Evolutionary conservation across 2,329 filamentous ascomycete species (phyloP).

Genomic region (Fusarium sp.): DNA sequence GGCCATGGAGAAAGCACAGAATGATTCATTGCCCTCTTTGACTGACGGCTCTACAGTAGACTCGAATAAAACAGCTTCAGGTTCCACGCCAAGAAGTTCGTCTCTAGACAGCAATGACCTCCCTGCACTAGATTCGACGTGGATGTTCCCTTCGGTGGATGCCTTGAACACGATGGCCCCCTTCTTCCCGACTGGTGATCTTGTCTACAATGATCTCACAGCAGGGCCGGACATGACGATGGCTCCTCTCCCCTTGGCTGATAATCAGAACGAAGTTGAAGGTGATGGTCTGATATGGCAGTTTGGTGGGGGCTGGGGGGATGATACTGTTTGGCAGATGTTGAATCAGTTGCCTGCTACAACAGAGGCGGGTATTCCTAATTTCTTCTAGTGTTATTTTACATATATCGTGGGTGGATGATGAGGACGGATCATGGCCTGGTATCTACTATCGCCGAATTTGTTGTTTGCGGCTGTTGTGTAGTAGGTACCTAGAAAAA

Average conservation of each 20-base stretch:
- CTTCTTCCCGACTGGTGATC: conserved; percentile 69
- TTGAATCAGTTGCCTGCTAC: conserved; percentile 63
- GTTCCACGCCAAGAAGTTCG: conserved; percentile 36
- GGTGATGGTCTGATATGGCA: conserved; percentile 56
- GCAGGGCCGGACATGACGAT: conserved; percentile 55
- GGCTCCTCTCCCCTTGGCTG: conserved; percentile 35
- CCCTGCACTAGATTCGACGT: conserved; percentile 49
- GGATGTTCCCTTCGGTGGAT: conserved; percentile 60
- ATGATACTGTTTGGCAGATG: conserved; percentile 69
- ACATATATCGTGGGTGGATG: too few species aligned
- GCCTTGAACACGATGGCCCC: conserved; percentile 66
- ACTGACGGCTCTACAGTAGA: conserved; percentile 8
- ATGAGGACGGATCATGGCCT: too few species aligned
- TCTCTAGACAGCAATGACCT: conserved; percentile 15
- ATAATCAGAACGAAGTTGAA: conserved; percentile 14
- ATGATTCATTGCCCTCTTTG: conserved; percentile 30
- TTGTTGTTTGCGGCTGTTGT: too few species aligned
- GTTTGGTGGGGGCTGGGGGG: conserved; percentile 68
- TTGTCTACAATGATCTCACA: conserved; percentile 69
- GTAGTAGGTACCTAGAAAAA: too few species aligned
- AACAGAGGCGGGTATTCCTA: conserved; percentile 23
- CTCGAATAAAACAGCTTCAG: conserved; percentile 8
- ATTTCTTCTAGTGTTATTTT: conserved; percentile 6
- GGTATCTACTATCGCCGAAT: too few species aligned
- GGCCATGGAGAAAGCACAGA: conserved; percentile 56